Base-by-base conservation (phyloP, 495 filamentous ascomycete genomes). In the Trichoderma erinaceum region DNA sequence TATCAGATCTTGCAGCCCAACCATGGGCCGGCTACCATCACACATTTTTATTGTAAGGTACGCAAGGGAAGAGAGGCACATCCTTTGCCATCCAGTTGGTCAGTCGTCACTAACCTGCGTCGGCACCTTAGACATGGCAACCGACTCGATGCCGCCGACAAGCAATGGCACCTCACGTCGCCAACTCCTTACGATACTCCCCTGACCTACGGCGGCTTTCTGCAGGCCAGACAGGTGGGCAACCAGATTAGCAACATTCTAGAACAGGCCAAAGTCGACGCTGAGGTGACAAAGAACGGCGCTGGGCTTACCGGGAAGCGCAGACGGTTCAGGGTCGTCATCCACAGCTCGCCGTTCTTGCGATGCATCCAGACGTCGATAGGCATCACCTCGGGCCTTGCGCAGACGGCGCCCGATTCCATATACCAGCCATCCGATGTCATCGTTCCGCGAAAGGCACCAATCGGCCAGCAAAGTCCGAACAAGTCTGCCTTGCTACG, bases 141-240 rank as follows among this genome's bases (percentile, higher is more conserved):
- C 52, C 89, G 95, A 46, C 87, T 99, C 41, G 95, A 99, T 76
- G 91, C 91, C 58, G 92, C 92, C 69, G 92, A 98, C 80, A 90
- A 91, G 73, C 84, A 92, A 77, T 99, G 95, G 95, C 93, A 97
- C 78, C 83, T 97, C 15, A 89, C 91, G n/a, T 96, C 96, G 5
- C 89, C 93, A 4, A 94, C 91, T 4, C 96, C 95, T 6, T 98
- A 98, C 80, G 94, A 99, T 69, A 91, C 95, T 56, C 95, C 96
- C 52, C 84, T 99, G 63, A 97, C 93, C 18, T 98, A 97, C 74
- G 90, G 92, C 69, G 95, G 95, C 58, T 98, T 93, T 93, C 85
- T 85, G 23, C 94, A 97, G 74, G 87, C 89, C 65, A 88, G 89
- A 69, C 86, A 86, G 11, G 80, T 97, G 3, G 95, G 95, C 4